phyloP scores from a whole-genome alignment of 2,329 filamentous ascomycete genomes.

The Colletotrichum australisinense region DNA sequence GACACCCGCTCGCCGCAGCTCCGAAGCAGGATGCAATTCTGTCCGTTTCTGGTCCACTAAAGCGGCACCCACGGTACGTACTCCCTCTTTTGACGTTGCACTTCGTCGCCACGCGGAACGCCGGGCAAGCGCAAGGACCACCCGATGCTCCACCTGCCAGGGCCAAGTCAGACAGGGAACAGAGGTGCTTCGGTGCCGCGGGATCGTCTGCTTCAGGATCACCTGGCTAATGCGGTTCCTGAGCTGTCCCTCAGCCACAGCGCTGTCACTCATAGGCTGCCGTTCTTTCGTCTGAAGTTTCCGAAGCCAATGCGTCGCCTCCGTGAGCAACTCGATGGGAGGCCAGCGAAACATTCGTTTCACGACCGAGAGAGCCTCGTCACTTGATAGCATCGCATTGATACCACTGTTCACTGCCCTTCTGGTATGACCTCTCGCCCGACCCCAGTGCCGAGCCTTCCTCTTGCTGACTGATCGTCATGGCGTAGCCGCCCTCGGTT shows the following conservation, averaged over 20 bases:
- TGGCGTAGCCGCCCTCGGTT: slow-evolving; percentile 34
- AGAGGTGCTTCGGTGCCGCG: slow-evolving; percentile 24
- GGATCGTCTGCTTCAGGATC: slow-evolving; percentile 33
- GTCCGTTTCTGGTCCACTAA: background rate
- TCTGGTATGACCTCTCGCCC: slow-evolving; percentile 24
- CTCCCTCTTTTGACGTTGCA: background rate
- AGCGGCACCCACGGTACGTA: slow-evolving; percentile 10
- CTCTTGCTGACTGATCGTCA: slow-evolving; percentile 35
- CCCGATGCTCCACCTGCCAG: slow-evolving; percentile 22
- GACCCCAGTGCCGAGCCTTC: slow-evolving; percentile 29
- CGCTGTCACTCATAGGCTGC: slow-evolving; percentile 16
- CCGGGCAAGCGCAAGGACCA: slow-evolving; percentile 21
- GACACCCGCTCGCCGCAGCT: background rate
- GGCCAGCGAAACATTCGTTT: slow-evolving; percentile 32
- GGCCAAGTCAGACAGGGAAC: slow-evolving; percentile 17
- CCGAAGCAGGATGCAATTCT: background rate
- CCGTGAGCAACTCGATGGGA: slow-evolving; percentile 12
- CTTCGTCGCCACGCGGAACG: background rate
- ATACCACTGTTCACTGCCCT: slow-evolving; percentile 18
- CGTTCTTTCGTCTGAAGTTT: slow-evolving; percentile 28
- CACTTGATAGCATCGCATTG: slow-evolving; percentile 34
- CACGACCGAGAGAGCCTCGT: slow-evolving; percentile 25
- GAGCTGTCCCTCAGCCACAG: slow-evolving; percentile 14
- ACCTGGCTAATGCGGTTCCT: slow-evolving; percentile 27
- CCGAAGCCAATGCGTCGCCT: slow-evolving; percentile 21